phyloP scores from a whole-genome alignment of 805 yeast genomes.

The Candida ipomoeae region DNA sequence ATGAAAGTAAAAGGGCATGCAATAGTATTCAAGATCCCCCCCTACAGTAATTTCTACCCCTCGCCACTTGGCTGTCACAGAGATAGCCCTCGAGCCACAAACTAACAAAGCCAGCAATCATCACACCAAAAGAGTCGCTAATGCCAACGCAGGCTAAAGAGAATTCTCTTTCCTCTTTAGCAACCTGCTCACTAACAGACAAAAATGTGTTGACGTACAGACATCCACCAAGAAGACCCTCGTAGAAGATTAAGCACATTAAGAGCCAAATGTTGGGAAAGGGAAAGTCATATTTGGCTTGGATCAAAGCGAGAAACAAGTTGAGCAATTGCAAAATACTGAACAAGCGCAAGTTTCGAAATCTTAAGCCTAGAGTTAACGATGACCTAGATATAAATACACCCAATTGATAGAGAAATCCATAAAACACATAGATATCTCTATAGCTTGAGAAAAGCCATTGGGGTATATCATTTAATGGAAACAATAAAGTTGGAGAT shows the following conservation, averaged over 20 bases:
- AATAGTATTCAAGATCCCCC: slow-evolving; percentile 4
- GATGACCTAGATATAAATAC: slow-evolving; percentile 91
- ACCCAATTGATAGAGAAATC: slow-evolving; percentile 86
- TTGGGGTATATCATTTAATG: slow-evolving; percentile 59
- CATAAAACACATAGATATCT: slow-evolving; percentile 88
- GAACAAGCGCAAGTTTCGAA: slow-evolving; percentile 55
- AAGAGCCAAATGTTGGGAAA: slow-evolving; percentile 60
- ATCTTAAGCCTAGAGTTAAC: slow-evolving; percentile 54
- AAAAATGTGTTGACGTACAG: slow-evolving; percentile 87
- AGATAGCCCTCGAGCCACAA: slow-evolving; percentile 68
- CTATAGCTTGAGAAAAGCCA: slow-evolving; percentile 59
- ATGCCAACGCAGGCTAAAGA: slow-evolving; percentile 80
- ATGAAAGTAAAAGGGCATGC: neutral
- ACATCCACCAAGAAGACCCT: slow-evolving; percentile 87
- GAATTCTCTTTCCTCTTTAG: slow-evolving; percentile 45
- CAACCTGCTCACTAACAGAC: slow-evolving; percentile 58
- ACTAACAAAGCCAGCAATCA: slow-evolving; percentile 73
- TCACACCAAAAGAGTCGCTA: slow-evolving; percentile 81
- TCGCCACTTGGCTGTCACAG: slow-evolving; percentile 64
- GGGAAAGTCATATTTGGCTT: slow-evolving; percentile 56
- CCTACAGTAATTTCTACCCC: slow-evolving; percentile 81
- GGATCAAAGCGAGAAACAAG: slow-evolving; percentile 53
- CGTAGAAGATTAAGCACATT: slow-evolving; percentile 68
- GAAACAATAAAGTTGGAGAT: slow-evolving; percentile 82
- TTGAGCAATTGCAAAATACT: slow-evolving; percentile 67